Base-by-base conservation (phyloP, 768 basidiomycete species). In the Zangia roseola region DNA sequence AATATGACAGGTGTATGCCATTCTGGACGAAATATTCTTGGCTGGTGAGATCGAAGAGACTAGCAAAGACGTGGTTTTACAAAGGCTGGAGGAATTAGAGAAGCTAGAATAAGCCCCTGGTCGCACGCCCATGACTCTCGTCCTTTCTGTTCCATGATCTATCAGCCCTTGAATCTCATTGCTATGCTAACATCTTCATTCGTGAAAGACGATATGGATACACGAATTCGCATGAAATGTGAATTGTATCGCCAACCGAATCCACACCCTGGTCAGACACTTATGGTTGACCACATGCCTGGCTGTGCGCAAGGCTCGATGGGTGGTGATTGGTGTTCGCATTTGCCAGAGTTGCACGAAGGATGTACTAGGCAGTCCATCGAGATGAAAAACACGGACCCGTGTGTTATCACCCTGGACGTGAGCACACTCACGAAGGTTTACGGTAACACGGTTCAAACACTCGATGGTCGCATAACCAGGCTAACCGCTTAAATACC, bases 41-140 rank as follows among this genome's bases (percentile, higher is more conserved):
- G 97, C 97, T 3, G 97, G 97, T 5, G 97, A 99, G 71, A 88
- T 98, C 35, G 94, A 98, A 69, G 97, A 98, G 71, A 98, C 95
- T 28, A 93, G 90, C 65, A 98, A 97, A 64, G 91, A 94, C 45
- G 95, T 98, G 24, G 94, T 98, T 3, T 71, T 98, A 37, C 80
- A 88, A 43, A 80, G 97, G 55, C 69, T 99, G 40, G 95, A 97
- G 59, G 88, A 88, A 62, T 72, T 98, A 53, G 97, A 98, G 74
- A 93, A 94, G 69, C 74, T 97, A 47, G 94, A 95, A 69, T 95
- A 70, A 74, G 20, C 23, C 31, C 39, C 16, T 31, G 40, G 38
- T 44, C 45, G 21, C 40, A 47, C 35, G 33, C 43, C 40, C 20
- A n/a, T 40, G 53, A 44, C 19, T 45, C 37, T 37, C 47, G 35